These are phyloP conservation scores for Starmerella bombi DNA, from an alignment of 805 yeast species.

Conservation along the genomic window DNA sequence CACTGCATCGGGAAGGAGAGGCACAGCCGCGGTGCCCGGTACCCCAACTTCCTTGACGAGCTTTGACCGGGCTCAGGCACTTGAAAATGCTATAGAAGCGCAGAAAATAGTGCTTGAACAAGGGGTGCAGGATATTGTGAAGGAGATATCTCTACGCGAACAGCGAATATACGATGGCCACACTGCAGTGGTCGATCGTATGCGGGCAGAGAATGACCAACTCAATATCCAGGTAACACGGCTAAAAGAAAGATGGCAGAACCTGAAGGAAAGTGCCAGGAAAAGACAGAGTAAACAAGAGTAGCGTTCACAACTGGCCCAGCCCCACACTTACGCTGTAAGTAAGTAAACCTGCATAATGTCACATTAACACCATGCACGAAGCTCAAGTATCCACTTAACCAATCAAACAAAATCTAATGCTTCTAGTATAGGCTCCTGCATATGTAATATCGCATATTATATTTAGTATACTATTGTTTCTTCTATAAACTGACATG, in stretches of 20 bases:
- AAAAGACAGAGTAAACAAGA: slow-evolving; percentile 26
- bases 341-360: too few species aligned
- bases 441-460: too few species aligned
- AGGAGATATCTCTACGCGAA: slow-evolving; percentile 29
- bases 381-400: too few species aligned
- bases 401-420: too few species aligned
- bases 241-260: slow-evolving; percentile 47
- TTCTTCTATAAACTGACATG: too few species aligned
- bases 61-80: slow-evolving; percentile 16
- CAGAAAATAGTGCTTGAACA: slow-evolving; percentile 25
- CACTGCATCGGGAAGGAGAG: neutral
- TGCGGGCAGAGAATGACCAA: slow-evolving; percentile 22
- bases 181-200: slow-evolving; percentile 18
- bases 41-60: slow-evolving; percentile 4
- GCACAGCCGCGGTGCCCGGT: neutral
- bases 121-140: slow-evolving; percentile 26
- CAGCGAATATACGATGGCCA: slow-evolving; percentile 36
- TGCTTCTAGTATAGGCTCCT: too few species aligned
- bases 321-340: too few species aligned
- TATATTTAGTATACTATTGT: too few species aligned
- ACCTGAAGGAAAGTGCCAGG: slow-evolving; percentile 50
- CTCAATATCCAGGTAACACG: slow-evolving; percentile 34
- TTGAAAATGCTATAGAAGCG: slow-evolving; percentile 23
- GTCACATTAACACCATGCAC: too few species aligned
- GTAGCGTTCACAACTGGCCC: too few species aligned